These are phyloP conservation scores for Alternaria postmessia DNA, from an alignment of 2,329 filamentous ascomycete species.

Conservation along the genomic window DNA sequence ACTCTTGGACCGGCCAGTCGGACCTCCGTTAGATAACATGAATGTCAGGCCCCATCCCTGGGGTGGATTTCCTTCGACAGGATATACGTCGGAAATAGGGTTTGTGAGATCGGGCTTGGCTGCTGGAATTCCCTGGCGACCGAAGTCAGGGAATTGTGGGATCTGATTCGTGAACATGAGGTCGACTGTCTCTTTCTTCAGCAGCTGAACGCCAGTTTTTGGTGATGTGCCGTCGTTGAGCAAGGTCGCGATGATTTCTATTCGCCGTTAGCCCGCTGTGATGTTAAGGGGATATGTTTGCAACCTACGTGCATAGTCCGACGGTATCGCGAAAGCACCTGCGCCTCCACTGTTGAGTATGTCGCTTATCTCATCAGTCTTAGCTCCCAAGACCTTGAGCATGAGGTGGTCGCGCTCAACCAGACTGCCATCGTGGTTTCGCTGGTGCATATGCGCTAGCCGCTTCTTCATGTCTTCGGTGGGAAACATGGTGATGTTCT, in stretches of 20 bases:
- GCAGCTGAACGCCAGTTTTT: conserved; percentile 61
- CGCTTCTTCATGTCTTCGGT: conserved; percentile 62
- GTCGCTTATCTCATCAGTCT: conserved; percentile 51
- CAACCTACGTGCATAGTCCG: conserved; percentile 65
- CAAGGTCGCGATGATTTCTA: conserved; percentile 67
- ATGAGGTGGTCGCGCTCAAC: conserved; percentile 60
- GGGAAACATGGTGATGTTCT: conserved; percentile 65
- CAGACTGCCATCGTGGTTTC: conserved; percentile 54
- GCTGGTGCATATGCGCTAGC: conserved; percentile 65
- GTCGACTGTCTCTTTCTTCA: conserved; percentile 66
- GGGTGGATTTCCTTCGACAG: conserved; percentile 54
- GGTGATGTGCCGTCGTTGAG: conserved; percentile 71
- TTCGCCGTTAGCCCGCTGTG: conserved; percentile 11
- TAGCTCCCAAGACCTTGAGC: conserved; percentile 57
- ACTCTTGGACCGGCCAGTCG: conserved; percentile 38
- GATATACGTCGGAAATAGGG: conserved; percentile 60
- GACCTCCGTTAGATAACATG: conserved; percentile 55
- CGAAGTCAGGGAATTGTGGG: conserved; percentile 61
- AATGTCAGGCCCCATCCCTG: conserved; percentile 72
- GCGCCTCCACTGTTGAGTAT: conserved; percentile 68
- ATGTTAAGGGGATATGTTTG: not conserved
- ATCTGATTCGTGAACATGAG: conserved; percentile 72
- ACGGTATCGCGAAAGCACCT: conserved; percentile 66
- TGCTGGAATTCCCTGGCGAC: conserved; percentile 54
- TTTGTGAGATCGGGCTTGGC: conserved; percentile 62